phyloP scores from a whole-genome alignment of 805 yeast genomes.

The Candida caryicola region DNA sequence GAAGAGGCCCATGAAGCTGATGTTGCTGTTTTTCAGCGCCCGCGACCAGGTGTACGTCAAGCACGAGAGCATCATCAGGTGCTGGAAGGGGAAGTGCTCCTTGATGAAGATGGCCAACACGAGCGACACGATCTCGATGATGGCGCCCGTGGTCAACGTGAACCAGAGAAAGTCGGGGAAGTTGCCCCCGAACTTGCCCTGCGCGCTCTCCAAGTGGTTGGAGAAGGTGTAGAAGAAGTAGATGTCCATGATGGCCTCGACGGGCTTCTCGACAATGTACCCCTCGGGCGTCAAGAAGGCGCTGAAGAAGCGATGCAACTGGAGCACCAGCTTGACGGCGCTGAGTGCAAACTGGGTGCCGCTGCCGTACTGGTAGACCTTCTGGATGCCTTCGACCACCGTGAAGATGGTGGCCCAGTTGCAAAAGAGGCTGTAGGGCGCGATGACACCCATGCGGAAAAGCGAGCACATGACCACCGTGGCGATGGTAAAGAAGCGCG shows the following conservation, averaged over 20 bases:
- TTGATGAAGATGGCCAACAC: slow-evolving; percentile 25
- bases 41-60: slow-evolving; percentile 64
- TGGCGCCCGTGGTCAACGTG: slow-evolving; percentile 46
- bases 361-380: not conserved
- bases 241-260: slow-evolving; percentile 42
- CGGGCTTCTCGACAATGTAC: slow-evolving; percentile 16
- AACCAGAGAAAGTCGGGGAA: slow-evolving; percentile 59
- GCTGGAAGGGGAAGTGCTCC: slow-evolving; percentile 20
- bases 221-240: slow-evolving; percentile 59
- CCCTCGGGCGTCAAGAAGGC: slow-evolving; percentile 48
- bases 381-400: not conserved
- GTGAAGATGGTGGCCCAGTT: slow-evolving; percentile 5
- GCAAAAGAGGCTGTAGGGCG: slow-evolving; percentile 10
- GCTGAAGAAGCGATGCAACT: slow-evolving; percentile 44
- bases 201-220: slow-evolving; percentile 47
- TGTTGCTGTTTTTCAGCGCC: slow-evolving; percentile 48
- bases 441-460: slow-evolving; percentile 2
- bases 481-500: slow-evolving; percentile 52
- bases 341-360: not conserved
- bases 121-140: slow-evolving; percentile 37
- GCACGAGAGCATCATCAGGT: slow-evolving; percentile 48
- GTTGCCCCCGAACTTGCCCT: slow-evolving; percentile 45
- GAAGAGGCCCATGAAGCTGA: slow-evolving; percentile 51
- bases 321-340: not conserved
- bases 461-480: slow-evolving; percentile 35